Conservation (phyloP, 2,329 filamentous ascomycete genomes). For the Hypoxylon sp. region DNA sequence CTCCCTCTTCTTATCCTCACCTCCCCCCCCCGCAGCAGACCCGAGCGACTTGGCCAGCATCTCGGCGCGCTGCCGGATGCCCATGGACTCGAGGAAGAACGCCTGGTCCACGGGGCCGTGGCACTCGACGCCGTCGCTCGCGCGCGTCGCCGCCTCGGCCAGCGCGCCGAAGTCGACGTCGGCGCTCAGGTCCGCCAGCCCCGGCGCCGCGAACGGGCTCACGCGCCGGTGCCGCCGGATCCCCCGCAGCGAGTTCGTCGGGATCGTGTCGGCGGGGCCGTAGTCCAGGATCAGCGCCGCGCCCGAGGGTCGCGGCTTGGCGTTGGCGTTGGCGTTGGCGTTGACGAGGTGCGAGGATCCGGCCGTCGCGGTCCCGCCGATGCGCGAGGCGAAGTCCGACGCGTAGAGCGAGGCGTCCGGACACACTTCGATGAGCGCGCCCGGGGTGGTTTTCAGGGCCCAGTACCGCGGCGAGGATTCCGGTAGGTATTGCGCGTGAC, state of each 20-base stretch:
- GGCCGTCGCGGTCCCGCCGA: conserved; percentile 71
- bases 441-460: conserved; percentile 73
- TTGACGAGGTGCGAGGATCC: neutral
- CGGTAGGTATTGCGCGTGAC: conserved; percentile 86
- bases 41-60: conserved; percentile 65
- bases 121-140: conserved; percentile 85
- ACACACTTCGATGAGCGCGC: conserved; percentile 86
- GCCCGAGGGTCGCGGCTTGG: conserved; percentile 75
- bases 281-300: conserved; percentile 98
- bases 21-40: conserved; percentile 40
- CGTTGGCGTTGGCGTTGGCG: too few species aligned
- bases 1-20: conserved; percentile 53
- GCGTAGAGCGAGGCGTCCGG: conserved; percentile 87
- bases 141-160: conserved; percentile 81
- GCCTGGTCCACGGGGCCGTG: conserved; percentile 92
- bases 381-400: conserved; percentile 83
- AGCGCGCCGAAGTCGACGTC: conserved; percentile 91
- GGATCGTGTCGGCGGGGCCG: conserved; percentile 81
- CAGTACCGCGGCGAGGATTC: conserved; percentile 84
- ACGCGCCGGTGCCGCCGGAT: conserved; percentile 82
- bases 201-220: conserved; percentile 82
- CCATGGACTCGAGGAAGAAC: conserved; percentile 82
- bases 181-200: conserved; percentile 86
- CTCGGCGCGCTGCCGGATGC: conserved; percentile 81
- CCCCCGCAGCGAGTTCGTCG: conserved; percentile 88